A percentile compares a stretch with the other conserved stretches of the same genome.
phyloP scores from a whole-genome alignment of 441 rosid genomes.

The Capsella rubella region DNA sequence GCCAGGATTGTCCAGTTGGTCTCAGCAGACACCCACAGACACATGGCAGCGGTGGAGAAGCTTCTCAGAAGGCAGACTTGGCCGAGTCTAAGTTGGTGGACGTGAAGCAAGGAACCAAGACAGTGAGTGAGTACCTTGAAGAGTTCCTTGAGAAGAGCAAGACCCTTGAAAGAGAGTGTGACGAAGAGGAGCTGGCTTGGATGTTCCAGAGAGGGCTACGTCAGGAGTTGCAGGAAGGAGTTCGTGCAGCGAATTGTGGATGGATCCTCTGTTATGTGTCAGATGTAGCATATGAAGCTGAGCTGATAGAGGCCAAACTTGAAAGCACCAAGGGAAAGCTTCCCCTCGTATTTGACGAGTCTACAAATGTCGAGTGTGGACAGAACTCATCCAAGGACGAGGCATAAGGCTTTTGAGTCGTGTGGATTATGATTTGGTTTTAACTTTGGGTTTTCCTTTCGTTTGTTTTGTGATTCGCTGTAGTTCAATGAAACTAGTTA shows the following conservation, averaged over 20 bases:
- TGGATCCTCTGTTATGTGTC: background rate
- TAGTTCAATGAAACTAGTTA: background rate
- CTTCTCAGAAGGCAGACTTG: background rate
- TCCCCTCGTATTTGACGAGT: background rate
- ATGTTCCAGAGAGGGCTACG: background rate
- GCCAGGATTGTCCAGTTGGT: background rate
- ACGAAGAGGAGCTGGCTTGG: background rate
- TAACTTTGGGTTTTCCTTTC: background rate
- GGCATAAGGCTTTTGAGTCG: background rate
- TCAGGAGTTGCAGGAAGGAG: background rate
- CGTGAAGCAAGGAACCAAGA: conserved; percentile 1
- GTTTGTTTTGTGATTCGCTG: background rate
- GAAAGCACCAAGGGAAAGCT: background rate
- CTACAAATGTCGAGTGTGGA: background rate
- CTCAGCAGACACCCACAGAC: too few species aligned
- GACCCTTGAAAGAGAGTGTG: background rate
- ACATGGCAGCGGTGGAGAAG: background rate
- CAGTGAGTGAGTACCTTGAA: background rate
- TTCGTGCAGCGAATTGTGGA: background rate
- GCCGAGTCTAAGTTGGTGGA: background rate
- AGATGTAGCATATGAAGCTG: background rate
- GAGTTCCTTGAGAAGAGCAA: background rate
- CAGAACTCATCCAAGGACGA: background rate
- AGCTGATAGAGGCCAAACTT: conserved; percentile 1
- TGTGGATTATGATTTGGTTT: background rate